Evolutionary conservation across 768 basidiomycete genomes (phyloP).

Genomic region (Termitomyces titanicus): DNA sequence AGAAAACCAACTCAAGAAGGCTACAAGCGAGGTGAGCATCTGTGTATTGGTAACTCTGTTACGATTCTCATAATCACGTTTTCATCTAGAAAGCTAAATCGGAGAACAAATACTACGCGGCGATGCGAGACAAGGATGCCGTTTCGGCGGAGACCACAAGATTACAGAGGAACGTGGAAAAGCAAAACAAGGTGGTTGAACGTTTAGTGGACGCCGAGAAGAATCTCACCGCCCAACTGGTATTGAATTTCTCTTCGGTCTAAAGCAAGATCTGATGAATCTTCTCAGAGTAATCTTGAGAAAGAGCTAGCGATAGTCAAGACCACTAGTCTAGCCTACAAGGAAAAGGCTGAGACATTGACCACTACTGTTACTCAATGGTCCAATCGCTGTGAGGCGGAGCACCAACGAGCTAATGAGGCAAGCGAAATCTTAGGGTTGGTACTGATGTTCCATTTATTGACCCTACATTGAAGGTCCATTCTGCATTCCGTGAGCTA

Average conservation of each 20-base stretch:
- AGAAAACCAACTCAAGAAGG: conserved; percentile 71
- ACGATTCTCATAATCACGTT: background rate
- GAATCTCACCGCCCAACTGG: conserved; percentile 53
- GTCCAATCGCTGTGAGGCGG: conserved; percentile 30
- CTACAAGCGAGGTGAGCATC: conserved; percentile 69
- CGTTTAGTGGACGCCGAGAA: conserved; percentile 62
- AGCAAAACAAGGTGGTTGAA: conserved; percentile 57
- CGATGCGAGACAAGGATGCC: conserved; percentile 87
- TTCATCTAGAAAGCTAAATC: conserved; percentile 83
- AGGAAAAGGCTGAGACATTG: conserved; percentile 22
- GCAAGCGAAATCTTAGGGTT: conserved; percentile 24
- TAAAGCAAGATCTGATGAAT: background rate
- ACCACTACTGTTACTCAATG: conserved; percentile 30
- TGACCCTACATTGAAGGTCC: conserved; percentile 19
- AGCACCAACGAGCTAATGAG: conserved; percentile 35
- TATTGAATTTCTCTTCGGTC: conserved; percentile 28
- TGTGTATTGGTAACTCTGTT: background rate
- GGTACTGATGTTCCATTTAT: background rate
- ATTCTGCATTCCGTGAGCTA: conserved; percentile 27
- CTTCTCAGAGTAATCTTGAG: conserved; percentile 36
- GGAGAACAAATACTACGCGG: conserved; percentile 91
- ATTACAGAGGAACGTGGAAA: conserved; percentile 44
- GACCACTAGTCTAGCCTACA: conserved; percentile 23
- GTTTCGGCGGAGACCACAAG: conserved; percentile 73
- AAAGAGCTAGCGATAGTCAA: conserved; percentile 36